phyloP scores from a whole-genome alignment of 1,284 basidiomycete genomes.

The Cutaneotrichosporon mucoides region DNA sequence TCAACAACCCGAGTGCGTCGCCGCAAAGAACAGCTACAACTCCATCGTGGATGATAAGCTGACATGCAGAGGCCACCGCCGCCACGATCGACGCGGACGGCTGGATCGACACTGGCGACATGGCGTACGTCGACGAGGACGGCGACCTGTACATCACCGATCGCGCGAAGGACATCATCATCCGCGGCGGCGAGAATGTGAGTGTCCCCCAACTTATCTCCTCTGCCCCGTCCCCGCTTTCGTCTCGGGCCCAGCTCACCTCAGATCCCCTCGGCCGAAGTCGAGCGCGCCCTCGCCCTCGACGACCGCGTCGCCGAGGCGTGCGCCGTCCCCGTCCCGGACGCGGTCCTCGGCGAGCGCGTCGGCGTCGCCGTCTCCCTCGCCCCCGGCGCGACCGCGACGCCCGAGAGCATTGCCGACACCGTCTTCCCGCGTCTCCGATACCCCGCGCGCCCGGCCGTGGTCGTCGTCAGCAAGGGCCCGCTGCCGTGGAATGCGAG shows the following conservation, averaged over 20 bases:
- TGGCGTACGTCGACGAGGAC: constrained; percentile 33
- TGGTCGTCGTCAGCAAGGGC: constrained; percentile 17
- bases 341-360: constrained; percentile 35
- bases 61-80: constrained; percentile 24
- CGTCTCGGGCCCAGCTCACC: constrained; percentile 25
- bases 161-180: constrained; percentile 41
- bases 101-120: constrained; percentile 46
- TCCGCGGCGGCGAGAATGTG: constrained; percentile 46
- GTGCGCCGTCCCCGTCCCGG: constrained; percentile 38
- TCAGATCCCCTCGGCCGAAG: constrained; percentile 35
- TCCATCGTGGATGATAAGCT: background rate
- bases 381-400: constrained; percentile 14
- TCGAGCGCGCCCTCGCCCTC: constrained; percentile 41
- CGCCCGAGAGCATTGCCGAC: constrained; percentile 6
- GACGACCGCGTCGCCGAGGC: constrained; percentile 35
- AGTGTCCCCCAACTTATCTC: constrained; percentile 15
- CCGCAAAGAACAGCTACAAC: too few relatives aligned
- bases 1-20: constrained; percentile 25
- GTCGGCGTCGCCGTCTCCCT: constrained; percentile 38
- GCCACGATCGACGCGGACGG: constrained; percentile 34
- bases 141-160: constrained; percentile 42
- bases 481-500: constrained; percentile 23
- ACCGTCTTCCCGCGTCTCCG: constrained; percentile 11
- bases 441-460: constrained; percentile 15
- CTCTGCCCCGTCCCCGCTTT: too few relatives aligned